Conservation (phyloP, 1,284 basidiomycete genomes). For the Ceratobasidium sp. region DNA sequence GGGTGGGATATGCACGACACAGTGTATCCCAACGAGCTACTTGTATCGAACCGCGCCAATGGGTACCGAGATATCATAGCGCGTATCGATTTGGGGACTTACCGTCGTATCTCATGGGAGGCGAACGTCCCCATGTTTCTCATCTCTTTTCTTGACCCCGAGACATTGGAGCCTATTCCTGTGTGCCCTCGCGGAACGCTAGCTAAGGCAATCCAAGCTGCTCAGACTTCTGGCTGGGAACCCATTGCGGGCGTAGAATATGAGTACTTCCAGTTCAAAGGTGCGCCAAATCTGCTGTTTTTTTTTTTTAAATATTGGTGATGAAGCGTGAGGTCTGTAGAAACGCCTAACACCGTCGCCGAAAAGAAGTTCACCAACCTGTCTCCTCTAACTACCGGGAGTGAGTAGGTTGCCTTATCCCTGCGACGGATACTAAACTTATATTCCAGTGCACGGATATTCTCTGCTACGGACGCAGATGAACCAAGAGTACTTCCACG, state of each 20-base stretch:
- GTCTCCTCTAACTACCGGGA: slow-evolving; percentile 88
- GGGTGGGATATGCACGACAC: slow-evolving; percentile 91
- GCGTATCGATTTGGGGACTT: slow-evolving; percentile 85
- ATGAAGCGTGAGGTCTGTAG: slow-evolving; percentile 58
- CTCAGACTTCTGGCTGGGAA: slow-evolving; percentile 65
- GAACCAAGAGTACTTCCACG: slow-evolving; percentile 91
- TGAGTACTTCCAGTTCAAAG: slow-evolving; percentile 97
- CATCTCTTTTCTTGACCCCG: slow-evolving; percentile 88
- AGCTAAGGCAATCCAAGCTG: slow-evolving; percentile 68
- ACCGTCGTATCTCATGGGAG: slow-evolving; percentile 92
- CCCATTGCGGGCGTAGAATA: slow-evolving; percentile 90
- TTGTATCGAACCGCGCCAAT: slow-evolving; percentile 90
- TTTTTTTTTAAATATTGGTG: not conserved
- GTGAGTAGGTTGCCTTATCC: slow-evolving; percentile 64
- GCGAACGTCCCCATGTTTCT: slow-evolving; percentile 93
- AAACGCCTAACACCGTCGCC: slow-evolving; percentile 79
- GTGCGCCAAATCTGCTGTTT: slow-evolving; percentile 59
- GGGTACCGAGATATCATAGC: slow-evolving; percentile 93
- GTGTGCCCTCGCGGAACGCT: slow-evolving; percentile 91
- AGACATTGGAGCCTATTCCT: slow-evolving; percentile 78
- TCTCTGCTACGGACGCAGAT: slow-evolving; percentile 89
- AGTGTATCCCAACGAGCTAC: slow-evolving; percentile 85
- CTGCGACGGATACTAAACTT: not conserved
- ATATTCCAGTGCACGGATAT: slow-evolving; percentile 85
- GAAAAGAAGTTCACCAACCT: slow-evolving; percentile 84